phyloP scores from a whole-genome alignment of 73 alveolate species.

The Paramecium bursaria region DNA sequence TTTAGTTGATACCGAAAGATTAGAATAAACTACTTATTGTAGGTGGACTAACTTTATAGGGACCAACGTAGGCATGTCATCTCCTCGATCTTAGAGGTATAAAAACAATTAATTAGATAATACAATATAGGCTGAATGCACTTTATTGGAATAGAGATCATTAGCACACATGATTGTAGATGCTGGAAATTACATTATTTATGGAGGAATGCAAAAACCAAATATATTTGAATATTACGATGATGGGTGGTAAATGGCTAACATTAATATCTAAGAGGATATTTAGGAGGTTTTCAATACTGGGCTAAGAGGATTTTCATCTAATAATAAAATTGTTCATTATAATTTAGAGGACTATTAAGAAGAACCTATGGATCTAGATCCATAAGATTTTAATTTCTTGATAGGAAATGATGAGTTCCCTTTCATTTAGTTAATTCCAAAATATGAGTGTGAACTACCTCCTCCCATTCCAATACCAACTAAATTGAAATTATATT shows the following conservation, averaged over 20 bases:
- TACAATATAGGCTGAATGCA: background rate
- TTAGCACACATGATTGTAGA: slow-evolving; percentile 19
- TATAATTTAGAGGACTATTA: background rate
- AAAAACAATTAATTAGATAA: background rate
- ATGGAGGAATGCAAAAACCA: slow-evolving; percentile 57
- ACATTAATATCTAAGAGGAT: background rate
- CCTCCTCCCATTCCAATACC: slow-evolving; percentile 8
- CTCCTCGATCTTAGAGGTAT: background rate
- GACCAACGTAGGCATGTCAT: slow-evolving; percentile 19
- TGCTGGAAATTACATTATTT: slow-evolving; percentile 8
- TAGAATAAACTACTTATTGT: background rate
- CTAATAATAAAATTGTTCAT: background rate
- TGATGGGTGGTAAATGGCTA: background rate
- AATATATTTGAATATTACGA: slow-evolving; percentile 36
- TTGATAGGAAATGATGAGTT: slow-evolving; percentile 52
- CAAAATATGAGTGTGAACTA: background rate
- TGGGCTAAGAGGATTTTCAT: slow-evolving; percentile 38
- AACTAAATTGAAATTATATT: slow-evolving; percentile 5
- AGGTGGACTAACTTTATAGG: slow-evolving; percentile 58
- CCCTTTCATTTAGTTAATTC: slow-evolving; percentile 40
- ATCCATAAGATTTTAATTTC: slow-evolving; percentile 37
- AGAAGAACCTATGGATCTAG: background rate
- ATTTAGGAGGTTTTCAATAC: background rate
- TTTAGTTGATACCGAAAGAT: slow-evolving; percentile 18
- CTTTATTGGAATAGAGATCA: slow-evolving; percentile 1